Base-by-base conservation (phyloP, 1,284 basidiomycete species). In the Termitomyces sp. region DNA sequence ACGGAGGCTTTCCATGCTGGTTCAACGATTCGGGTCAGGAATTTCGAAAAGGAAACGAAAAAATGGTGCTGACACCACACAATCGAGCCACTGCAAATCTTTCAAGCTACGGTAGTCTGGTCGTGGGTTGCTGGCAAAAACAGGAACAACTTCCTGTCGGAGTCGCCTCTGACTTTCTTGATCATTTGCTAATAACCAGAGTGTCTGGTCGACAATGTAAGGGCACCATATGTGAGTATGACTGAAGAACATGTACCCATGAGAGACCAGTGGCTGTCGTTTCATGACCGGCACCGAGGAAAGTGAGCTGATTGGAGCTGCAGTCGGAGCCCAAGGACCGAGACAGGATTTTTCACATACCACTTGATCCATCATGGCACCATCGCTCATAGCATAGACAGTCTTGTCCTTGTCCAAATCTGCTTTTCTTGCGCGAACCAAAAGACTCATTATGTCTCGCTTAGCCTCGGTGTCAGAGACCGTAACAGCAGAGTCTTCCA, bases 331-430 rank as follows among this genome's bases (percentile, higher is more conserved):
- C 10, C 1, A 10, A 40, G 13, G 10, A 24, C 14, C 11, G 28
- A 8, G 21, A 33, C n/a, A 30, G 21, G 21, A 53, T n/a, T 26
- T 21, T 16, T 26, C 6, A 65, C 71, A 13, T 41, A 75, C 75
- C 35, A 78, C 74, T 67, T 78, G 77, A 46, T 78, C 75, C 63
- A 78, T 74, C 71, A 78, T 75, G n/a, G 71, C 73, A 35, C 64
- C 58, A 55, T 78, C 76, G 35, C 66, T 74, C 73, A 78, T 75
- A 14, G 66, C 62, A 57, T 74, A 75, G 21, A 60, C 68, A n/a
- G 50, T 52, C 11, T 62, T 63, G 11, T 66, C 66, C 31, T 63
- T 52, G 30, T 46, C 62, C 43, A 65, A 45, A 26, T 71, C 68
- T 21, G 68, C 65, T 50, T 70, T 68, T 24, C 75, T 63, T 5